Percentiles rank a stretch among this genome's conserved stretches.
Conservation (phyloP, 2,329 filamentous ascomycete species). For the Aspergillus novoparasiticus region DNA sequence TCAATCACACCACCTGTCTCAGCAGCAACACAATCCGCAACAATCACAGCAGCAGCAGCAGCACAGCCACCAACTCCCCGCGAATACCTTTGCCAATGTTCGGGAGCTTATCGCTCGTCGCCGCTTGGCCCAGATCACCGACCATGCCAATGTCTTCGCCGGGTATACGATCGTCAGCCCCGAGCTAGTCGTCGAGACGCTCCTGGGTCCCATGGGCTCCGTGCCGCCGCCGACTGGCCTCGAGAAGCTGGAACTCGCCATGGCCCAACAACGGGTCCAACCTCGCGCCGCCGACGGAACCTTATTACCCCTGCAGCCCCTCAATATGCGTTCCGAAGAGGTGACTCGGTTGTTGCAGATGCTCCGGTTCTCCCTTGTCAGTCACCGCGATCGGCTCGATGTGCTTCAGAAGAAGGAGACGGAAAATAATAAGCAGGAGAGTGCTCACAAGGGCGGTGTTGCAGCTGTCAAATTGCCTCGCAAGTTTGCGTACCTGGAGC, state of each 20-base stretch:
- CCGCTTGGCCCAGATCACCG: constrained; percentile 46
- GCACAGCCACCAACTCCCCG: constrained; percentile 32
- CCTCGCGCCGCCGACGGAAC: constrained; percentile 42
- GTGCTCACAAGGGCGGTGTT: constrained; percentile 33
- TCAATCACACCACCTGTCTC: constrained; percentile 21
- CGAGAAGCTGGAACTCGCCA: constrained; percentile 47
- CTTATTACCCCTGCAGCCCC: constrained; percentile 39
- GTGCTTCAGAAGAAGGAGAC: constrained; percentile 43
- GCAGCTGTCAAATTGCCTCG: constrained; percentile 37
- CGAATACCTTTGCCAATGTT: constrained; percentile 45
- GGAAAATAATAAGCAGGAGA: constrained; percentile 35
- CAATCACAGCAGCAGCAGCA: constrained; percentile 16
- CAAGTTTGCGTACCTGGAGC: constrained; percentile 44
- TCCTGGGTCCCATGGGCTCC: constrained; percentile 45
- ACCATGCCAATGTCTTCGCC: constrained; percentile 48
- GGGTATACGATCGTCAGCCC: constrained; percentile 47
- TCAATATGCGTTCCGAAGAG: constrained; percentile 49
- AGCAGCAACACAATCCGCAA: constrained; percentile 13
- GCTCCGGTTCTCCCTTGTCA: constrained; percentile 47
- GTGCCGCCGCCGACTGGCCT: constrained; percentile 44
- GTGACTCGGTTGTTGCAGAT: constrained; percentile 46
- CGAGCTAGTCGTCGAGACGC: constrained; percentile 46
- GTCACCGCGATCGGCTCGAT: constrained; percentile 42
- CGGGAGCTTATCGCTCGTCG: constrained; percentile 45
- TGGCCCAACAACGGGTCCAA: constrained; percentile 48